phyloP scores from a whole-genome alignment of 257 asterid species.

The Solanum peruvianum region DNA sequence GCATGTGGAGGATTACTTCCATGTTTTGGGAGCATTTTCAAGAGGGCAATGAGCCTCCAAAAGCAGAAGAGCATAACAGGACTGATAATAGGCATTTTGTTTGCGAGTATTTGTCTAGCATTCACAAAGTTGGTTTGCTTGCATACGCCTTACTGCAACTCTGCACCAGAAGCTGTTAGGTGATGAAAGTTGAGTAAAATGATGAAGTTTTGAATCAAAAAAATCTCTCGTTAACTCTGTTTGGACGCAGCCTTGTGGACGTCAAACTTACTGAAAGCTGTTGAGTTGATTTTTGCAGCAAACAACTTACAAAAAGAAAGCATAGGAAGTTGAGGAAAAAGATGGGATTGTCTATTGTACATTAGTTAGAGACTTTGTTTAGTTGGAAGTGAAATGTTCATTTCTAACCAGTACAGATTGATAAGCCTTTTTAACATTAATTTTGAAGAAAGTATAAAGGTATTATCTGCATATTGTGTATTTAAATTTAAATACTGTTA shows the following conservation, averaged over 20 bases:
- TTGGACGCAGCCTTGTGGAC: neutral
- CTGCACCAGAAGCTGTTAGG: conserved; percentile 99
- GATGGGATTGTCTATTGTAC: neutral
- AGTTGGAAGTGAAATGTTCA: neutral
- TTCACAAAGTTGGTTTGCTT: conserved; percentile 83
- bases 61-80: conserved; percentile 56
- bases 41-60: conserved; percentile 62
- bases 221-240: neutral
- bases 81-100: conserved; percentile 37
- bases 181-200: conserved; percentile 14
- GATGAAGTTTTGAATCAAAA: neutral
- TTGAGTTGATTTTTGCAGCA: neutral
- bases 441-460: neutral
- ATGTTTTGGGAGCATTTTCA: conserved; percentile 59
- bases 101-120: conserved; percentile 56
- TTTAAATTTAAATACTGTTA: neutral
- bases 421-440: neutral
- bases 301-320: neutral
- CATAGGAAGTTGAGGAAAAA: neutral
- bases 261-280: neutral
- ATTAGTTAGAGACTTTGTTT: neutral
- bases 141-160: conserved; percentile 96
- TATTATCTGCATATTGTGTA: neutral
- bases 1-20: conserved; percentile 93
- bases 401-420: neutral